Conservation (phyloP, 164 flowering plant genomes). For the Hamamelis virginiana region DNA sequence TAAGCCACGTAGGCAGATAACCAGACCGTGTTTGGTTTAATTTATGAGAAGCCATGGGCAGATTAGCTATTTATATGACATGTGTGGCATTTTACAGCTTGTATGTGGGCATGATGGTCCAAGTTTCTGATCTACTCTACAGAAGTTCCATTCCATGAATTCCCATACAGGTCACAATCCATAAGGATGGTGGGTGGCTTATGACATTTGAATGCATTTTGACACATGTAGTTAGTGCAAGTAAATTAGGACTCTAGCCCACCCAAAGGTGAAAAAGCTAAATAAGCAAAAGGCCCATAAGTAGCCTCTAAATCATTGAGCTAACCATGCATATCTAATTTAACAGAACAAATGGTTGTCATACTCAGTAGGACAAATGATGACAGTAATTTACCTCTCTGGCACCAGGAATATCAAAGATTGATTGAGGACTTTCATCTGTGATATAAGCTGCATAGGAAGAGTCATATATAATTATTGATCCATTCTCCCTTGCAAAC, state of each 20-base stretch:
- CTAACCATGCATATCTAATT: neutral
- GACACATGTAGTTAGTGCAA: too few relatives aligned
- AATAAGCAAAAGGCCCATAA: too few relatives aligned
- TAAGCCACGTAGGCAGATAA: neutral
- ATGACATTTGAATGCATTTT: neutral
- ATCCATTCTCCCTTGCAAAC: slow-evolving; percentile 73
- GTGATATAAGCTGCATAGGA: slow-evolving; percentile 74
- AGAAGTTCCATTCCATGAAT: neutral
- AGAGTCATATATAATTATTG: slow-evolving; percentile 76
- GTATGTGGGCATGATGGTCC: neutral
- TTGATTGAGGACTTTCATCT: slow-evolving; percentile 72
- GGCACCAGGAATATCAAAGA: slow-evolving; percentile 84
- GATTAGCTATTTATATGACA: too few relatives aligned
- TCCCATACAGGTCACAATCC: neutral
- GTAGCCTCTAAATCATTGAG: too few relatives aligned
- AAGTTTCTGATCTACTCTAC: neutral
- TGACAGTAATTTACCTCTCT: slow-evolving; percentile 44
- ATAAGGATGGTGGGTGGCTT: neutral
- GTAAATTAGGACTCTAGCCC: too few relatives aligned
- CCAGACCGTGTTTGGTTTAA: neutral
- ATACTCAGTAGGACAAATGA: neutral
- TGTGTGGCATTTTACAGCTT: neutral
- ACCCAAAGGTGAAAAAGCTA: too few relatives aligned
- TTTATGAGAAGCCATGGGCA: too few relatives aligned
- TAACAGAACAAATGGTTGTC: neutral